Evolutionary conservation across 495 filamentous ascomycete genomes (phyloP).

Genomic region (Hypoxylon subgilvum): DNA sequence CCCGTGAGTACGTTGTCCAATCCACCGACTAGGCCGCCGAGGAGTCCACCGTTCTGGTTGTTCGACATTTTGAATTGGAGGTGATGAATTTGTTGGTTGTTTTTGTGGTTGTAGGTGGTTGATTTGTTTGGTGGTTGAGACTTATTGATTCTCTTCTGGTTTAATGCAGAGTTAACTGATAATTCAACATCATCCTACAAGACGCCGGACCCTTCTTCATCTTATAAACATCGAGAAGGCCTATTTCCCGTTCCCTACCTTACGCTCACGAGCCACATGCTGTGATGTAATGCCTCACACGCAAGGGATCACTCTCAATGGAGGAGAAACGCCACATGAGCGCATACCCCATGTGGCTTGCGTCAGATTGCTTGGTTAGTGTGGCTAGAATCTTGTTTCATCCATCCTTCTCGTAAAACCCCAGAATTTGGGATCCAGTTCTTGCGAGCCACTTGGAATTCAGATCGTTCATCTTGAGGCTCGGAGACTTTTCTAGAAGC

Average conservation of each 20-base stretch:
- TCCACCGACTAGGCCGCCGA: slow-evolving; percentile 47
- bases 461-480: slow-evolving; percentile 22
- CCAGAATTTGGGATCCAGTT: slow-evolving; percentile 14
- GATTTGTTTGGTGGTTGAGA: background rate
- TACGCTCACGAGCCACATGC: slow-evolving; percentile 15
- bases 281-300: slow-evolving; percentile 34
- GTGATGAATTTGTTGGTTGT: background rate
- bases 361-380: slow-evolving; percentile 21
- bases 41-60: slow-evolving; percentile 45
- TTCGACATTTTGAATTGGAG: slow-evolving; percentile 40
- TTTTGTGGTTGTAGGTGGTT: background rate
- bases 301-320: slow-evolving; percentile 7
- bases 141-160: background rate
- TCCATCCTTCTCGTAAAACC: background rate
- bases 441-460: slow-evolving; percentile 11
- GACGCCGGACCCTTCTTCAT: background rate
- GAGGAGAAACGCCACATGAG: slow-evolving; percentile 28
- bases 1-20: slow-evolving; percentile 52
- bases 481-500: slow-evolving; percentile 11
- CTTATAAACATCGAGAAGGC: slow-evolving; percentile 13
- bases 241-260: background rate
- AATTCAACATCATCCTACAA: background rate
- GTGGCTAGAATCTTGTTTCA: slow-evolving; percentile 43
- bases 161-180: too few relatives aligned
- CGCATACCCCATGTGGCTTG: slow-evolving; percentile 33